phyloP scores from a whole-genome alignment of 768 basidiomycete genomes.

The Rhodotorula toruloides region DNA sequence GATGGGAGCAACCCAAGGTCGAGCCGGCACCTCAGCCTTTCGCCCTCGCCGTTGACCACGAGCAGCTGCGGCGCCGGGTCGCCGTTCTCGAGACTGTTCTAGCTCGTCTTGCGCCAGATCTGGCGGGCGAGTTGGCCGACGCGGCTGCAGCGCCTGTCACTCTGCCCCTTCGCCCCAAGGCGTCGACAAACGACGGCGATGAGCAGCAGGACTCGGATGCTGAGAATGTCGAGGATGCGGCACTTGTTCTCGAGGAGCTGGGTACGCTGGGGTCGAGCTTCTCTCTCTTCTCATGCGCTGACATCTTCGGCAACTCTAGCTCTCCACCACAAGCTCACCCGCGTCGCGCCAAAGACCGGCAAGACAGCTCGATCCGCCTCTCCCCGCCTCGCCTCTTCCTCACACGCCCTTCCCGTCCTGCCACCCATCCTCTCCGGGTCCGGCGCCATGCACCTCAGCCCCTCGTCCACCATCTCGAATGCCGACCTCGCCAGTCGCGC shows the following conservation, averaged over 20 bases:
- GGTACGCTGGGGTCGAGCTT: not conserved
- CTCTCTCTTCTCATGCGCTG: not conserved
- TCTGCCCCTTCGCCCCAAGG: not conserved
- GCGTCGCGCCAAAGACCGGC: not conserved
- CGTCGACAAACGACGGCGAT: not conserved
- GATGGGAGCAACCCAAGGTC: slow-evolving; percentile 63
- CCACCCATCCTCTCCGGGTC: not conserved
- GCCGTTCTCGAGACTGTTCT: slow-evolving; percentile 60
- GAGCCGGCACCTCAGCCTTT: slow-evolving; percentile 61
- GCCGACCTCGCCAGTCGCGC: not conserved
- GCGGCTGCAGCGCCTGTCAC: not conserved
- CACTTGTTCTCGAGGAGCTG: slow-evolving; percentile 17
- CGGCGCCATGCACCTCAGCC: not conserved
- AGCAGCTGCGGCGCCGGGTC: slow-evolving; percentile 56
- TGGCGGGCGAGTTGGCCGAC: not conserved
- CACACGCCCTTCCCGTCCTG: not conserved
- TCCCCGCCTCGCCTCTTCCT: not conserved
- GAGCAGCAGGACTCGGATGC: slow-evolving; percentile 10
- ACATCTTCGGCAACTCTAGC: not conserved
- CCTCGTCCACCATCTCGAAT: not conserved
- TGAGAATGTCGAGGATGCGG: slow-evolving; percentile 16
- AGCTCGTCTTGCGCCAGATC: slow-evolving; percentile 20
- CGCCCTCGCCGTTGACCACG: slow-evolving; percentile 9
- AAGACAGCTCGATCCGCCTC: not conserved
- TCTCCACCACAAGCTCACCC: not conserved